Evolutionary conservation across 768 basidiomycete species (phyloP).

Genomic region (Crucibulum laeve): DNA sequence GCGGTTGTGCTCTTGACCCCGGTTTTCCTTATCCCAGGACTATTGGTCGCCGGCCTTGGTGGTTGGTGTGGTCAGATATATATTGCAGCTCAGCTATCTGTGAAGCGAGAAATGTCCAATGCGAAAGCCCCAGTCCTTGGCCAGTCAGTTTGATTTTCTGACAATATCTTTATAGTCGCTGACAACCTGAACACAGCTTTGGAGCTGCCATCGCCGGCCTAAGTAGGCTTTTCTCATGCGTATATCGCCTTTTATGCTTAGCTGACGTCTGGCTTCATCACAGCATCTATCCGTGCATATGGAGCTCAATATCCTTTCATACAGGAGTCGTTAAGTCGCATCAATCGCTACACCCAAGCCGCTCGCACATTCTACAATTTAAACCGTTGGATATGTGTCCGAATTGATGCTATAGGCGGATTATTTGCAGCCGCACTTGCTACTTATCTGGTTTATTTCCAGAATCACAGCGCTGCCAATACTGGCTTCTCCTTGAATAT

Average conservation of each 20-base stretch:
- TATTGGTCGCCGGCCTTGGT: slow-evolving; percentile 36
- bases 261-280: background rate
- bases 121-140: slow-evolving; percentile 32
- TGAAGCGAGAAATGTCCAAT: slow-evolving; percentile 37
- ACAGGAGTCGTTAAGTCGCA: slow-evolving; percentile 37
- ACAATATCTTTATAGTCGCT: slow-evolving; percentile 4
- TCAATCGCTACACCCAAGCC: slow-evolving; percentile 49
- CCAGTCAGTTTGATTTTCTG: slow-evolving; percentile 34
- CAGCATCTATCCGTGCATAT: slow-evolving; percentile 60
- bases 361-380: slow-evolving; percentile 44
- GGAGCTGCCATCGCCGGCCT: slow-evolving; percentile 45
- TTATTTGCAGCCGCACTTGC: slow-evolving; percentile 52
- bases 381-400: slow-evolving; percentile 40
- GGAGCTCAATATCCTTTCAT: slow-evolving; percentile 48
- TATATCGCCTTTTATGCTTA: background rate
- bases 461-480: slow-evolving; percentile 34
- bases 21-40: slow-evolving; percentile 36
- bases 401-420: slow-evolving; percentile 54
- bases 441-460: slow-evolving; percentile 47
- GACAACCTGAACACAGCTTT: slow-evolving; percentile 35
- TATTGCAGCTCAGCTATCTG: slow-evolving; percentile 36
- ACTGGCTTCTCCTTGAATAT: slow-evolving; percentile 54
- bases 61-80: slow-evolving; percentile 35
- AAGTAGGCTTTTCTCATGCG: slow-evolving; percentile 23
- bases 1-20: slow-evolving; percentile 39